These are phyloP conservation scores for Saccharomycopsis olivae DNA, from an alignment of 805 yeast genomes.

Conservation along the genomic window DNA sequence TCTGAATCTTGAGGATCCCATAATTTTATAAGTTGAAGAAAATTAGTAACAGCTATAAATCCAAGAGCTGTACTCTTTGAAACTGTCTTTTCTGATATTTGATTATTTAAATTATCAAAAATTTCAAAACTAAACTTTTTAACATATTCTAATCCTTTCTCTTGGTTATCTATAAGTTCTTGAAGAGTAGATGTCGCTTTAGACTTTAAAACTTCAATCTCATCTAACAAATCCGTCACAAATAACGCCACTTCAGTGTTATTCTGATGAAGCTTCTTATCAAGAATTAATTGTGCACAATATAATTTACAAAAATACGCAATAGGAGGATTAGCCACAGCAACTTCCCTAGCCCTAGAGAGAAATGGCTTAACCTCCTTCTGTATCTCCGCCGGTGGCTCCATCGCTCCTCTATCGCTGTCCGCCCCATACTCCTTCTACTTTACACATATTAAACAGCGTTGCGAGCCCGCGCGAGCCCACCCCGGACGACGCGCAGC, in stretches of 20 bases:
- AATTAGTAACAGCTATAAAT: conserved; percentile 44
- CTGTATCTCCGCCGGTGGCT: conserved; percentile 17
- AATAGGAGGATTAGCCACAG: conserved; percentile 48
- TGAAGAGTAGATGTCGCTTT: conserved; percentile 28
- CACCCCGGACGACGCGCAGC: too few relatives aligned
- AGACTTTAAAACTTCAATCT: conserved; percentile 49
- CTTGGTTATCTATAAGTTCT: conserved; percentile 48
- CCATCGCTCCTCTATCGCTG: too few relatives aligned
- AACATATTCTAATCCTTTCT: conserved; percentile 44
- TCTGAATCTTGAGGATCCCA: conserved; percentile 27
- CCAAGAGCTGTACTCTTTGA: conserved; percentile 37
- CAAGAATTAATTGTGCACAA: conserved; percentile 64
- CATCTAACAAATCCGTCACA: conserved; percentile 55
- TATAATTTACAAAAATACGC: conserved; percentile 64
- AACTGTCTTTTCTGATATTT: conserved; percentile 33
- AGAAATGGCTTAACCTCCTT: conserved; percentile 37
- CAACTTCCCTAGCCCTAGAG: conserved; percentile 48
- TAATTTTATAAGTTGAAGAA: conserved; percentile 38
- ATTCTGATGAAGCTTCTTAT: conserved; percentile 44
- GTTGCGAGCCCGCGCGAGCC: too few relatives aligned
- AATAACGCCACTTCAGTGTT: conserved; percentile 46
- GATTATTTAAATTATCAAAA: conserved; percentile 43
- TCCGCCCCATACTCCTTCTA: too few relatives aligned
- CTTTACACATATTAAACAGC: too few relatives aligned
- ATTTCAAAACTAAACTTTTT: conserved; percentile 47